Conservation (phyloP, 1,139 yeast genomes). For the Diutina ranongensis region DNA sequence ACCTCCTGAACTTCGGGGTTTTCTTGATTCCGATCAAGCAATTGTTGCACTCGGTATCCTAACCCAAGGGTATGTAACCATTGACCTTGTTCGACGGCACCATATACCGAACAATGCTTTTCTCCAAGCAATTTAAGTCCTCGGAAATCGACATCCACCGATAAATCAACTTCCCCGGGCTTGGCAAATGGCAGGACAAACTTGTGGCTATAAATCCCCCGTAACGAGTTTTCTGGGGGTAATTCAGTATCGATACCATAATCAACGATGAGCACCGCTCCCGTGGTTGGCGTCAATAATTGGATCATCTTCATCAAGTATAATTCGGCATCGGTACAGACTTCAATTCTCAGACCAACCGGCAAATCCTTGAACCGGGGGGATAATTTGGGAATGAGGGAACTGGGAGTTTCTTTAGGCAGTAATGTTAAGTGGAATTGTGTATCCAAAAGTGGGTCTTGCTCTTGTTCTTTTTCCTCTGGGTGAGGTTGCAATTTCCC, state of each 20-base stretch:
- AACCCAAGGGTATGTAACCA: constrained; percentile 73
- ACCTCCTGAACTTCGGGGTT: constrained; percentile 10
- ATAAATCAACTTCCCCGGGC: constrained; percentile 76
- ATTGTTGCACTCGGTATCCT: constrained; percentile 35
- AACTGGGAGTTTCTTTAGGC: constrained; percentile 53
- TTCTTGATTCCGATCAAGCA: constrained; percentile 34
- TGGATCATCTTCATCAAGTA: constrained; percentile 37
- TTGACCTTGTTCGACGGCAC: constrained; percentile 70
- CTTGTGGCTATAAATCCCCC: constrained; percentile 66
- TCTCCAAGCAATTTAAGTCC: constrained; percentile 29
- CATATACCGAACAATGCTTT: constrained; percentile 21
- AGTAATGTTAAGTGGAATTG: constrained; percentile 51
- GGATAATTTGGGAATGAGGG: constrained; percentile 43
- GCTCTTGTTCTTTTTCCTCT: constrained; percentile 8
- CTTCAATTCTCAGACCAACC: constrained; percentile 50
- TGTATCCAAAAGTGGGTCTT: constrained; percentile 15
- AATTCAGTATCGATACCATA: constrained; percentile 50
- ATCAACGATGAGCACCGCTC: constrained; percentile 67
- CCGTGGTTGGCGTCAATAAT: constrained; percentile 26
- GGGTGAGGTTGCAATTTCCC: constrained; percentile 12
- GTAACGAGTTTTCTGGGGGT: constrained; percentile 55
- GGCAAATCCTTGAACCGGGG: constrained; percentile 45
- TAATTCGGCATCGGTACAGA: constrained; percentile 63
- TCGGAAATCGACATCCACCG: constrained; percentile 74
- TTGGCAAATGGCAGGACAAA: constrained; percentile 65